Evolutionary conservation across 345 rosid species (phyloP), one percentile per base, ranked within the genome.

Genomic region (Adansonia digitata): DNA sequence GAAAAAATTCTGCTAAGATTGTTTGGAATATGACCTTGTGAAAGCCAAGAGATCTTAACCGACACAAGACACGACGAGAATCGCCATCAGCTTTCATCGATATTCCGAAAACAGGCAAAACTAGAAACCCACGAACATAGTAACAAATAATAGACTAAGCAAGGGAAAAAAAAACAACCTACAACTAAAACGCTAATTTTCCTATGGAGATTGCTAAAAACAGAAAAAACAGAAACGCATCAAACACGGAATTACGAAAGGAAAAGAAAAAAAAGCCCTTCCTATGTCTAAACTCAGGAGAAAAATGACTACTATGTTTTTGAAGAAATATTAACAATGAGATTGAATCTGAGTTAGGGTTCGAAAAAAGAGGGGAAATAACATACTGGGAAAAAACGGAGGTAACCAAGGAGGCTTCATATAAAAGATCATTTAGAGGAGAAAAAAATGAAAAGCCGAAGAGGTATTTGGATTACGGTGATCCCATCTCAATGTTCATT

Each of bases 381-480:
- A 20, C 74, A 45, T 76, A 85, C 93, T 90, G 80, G 79, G 60
- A 77, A 70, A 72, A 74, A 74, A 37, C 79, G 78, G 69, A 73
- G 61, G 62, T 48, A 10, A 76, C 88, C 89, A 84, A 40, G 90
- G 97, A 72, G 92, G 86, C 88, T 85, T 24, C 60, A 55, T 24
- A 7, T 11, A 55, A 55, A 55, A 55, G 1, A 15, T 15, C 18
- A n/a, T 49, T 20, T 2, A 5, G 6, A 49, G 18, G 17, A 15
- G 17, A 49, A 17, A 17, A 18, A 12, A 7, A 7, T 7, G 46
- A 43, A 43, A 3, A 31, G 34, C 34, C 34, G 3, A 31, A 31
- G 34, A 31, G 34, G 34, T 1, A 31, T 12, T 43, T 7, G 12
- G 12, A 43, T 43, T 7, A 2, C 46, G 46, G 0, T 43, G 46